Percentiles rank a stretch among this genome's conserved stretches.
Conservation (phyloP, 768 basidiomycete genomes). For the Tylopilus sp. region DNA sequence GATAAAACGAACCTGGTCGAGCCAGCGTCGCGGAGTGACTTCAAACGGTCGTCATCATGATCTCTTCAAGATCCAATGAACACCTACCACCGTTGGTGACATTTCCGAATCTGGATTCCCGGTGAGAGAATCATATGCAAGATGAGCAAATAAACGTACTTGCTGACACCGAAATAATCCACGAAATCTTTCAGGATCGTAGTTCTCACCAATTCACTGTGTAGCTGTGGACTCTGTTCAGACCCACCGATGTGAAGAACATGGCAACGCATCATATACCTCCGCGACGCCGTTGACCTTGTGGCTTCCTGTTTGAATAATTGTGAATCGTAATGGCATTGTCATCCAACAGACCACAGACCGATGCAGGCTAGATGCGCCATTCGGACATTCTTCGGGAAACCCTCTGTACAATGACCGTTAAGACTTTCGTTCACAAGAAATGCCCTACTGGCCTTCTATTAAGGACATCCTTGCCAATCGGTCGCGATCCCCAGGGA, state of each 20-base stretch:
- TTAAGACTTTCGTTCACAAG: background rate
- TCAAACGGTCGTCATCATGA: background rate
- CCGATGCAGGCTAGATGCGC: slow-evolving; percentile 89
- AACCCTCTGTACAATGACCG: slow-evolving; percentile 53
- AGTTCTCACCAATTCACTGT: slow-evolving; percentile 82
- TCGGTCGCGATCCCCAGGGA: slow-evolving; percentile 80
- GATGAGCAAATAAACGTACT: slow-evolving; percentile 33
- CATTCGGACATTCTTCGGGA: slow-evolving; percentile 86
- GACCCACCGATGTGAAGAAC: background rate
- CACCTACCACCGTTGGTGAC: slow-evolving; percentile 89
- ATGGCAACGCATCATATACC: slow-evolving; percentile 37
- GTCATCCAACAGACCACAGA: slow-evolving; percentile 12
- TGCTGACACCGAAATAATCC: slow-evolving; percentile 85
- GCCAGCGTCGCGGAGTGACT: slow-evolving; percentile 93
- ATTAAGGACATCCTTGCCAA: slow-evolving; percentile 89
- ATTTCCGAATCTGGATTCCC: slow-evolving; percentile 81
- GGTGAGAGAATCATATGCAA: background rate
- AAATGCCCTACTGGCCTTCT: slow-evolving; percentile 52
- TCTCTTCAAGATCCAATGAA: background rate
- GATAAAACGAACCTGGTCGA: slow-evolving; percentile 57
- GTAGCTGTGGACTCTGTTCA: slow-evolving; percentile 46
- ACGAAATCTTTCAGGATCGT: slow-evolving; percentile 91
- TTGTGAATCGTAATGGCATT: background rate
- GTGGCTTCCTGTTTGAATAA: slow-evolving; percentile 50
- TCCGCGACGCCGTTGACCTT: slow-evolving; percentile 97